Base-by-base conservation (phyloP, 2,329 filamentous ascomycete species). In the Aspergillus chevalieri region DNA sequence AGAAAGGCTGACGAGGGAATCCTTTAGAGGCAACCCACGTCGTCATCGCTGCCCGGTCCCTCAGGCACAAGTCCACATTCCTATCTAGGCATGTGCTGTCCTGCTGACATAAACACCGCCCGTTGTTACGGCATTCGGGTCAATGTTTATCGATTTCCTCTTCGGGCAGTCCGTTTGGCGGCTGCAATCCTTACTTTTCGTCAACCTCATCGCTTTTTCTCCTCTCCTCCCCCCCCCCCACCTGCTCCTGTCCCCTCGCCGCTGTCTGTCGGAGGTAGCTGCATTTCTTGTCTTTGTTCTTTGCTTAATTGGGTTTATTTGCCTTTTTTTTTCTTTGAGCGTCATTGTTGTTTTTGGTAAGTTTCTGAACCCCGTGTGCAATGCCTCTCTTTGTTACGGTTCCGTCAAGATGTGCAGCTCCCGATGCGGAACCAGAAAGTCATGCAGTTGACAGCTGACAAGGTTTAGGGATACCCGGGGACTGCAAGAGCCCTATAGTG, bases 91-190 rank as follows among this genome's bases (percentile, higher is more conserved):
- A 12, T 41, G 38, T 4, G 22, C 12, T 51, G 50, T 48, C 49
- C 46, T 21, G 54, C 48, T 64, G 51, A 65, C 47, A 43, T 58
- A 56, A 60, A 51, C 56, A 59, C 52, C 53, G 47, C 48, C 34
- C 55, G 60, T 64, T 63, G 58, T 61, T 59, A 39, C 45, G 62
- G 52, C 55, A 53, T 51, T 56, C 57, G 38, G 52, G 49, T 53
- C 52, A 53, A 51, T 69, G 68, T 70, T 71, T 70, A 70, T 66
- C 59, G 61, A 65, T 70, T 57, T 53, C 56, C 58, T 41, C 41
- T 60, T 58, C 49, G 51, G 59, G 57, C 43, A 61, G 55, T 57
- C 57, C 49, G 54, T 65, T 58, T 60, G 24, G 10, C 42, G 15
- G 24, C 42, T 19, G 42, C 24, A 48, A 58, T 63, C 57, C 50